Conservation (phyloP, 345 rosid species). For the Aethionema arabicum region DNA sequence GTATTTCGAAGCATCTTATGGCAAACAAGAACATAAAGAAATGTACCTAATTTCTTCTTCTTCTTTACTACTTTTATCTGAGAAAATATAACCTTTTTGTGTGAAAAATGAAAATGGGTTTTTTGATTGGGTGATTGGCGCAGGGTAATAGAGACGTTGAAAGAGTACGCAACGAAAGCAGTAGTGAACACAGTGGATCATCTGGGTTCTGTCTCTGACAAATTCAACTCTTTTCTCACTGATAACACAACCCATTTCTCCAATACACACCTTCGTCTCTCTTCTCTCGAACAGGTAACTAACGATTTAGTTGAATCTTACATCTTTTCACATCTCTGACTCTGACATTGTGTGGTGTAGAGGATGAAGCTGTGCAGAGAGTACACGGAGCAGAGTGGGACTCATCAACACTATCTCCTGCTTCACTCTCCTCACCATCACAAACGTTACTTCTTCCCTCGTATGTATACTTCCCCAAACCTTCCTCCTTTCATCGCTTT, state of each 20-base stretch:
- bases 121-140: neutral
- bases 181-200: slow-evolving; percentile 80
- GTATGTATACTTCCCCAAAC: slow-evolving; percentile 37
- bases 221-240: slow-evolving; percentile 51
- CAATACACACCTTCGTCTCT: slow-evolving; percentile 49
- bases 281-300: slow-evolving; percentile 62
- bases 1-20: slow-evolving; percentile 67
- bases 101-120: too few species aligned
- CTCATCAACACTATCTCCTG: slow-evolving; percentile 50
- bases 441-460: slow-evolving; percentile 68
- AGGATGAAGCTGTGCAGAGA: slow-evolving; percentile 56
- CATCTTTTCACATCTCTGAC: neutral
- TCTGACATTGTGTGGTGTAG: slow-evolving; percentile 37
- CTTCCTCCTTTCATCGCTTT: neutral
- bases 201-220: slow-evolving; percentile 78
- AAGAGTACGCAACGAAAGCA: slow-evolving; percentile 73
- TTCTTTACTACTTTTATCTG: slow-evolving; percentile 6
- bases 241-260: slow-evolving; percentile 53
- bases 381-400: slow-evolving; percentile 46
- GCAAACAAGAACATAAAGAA: slow-evolving; percentile 58
- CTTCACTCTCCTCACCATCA: slow-evolving; percentile 52
- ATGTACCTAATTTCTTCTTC: slow-evolving; percentile 40
- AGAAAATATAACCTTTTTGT: neutral
- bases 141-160: slow-evolving; percentile 66
- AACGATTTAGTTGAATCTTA: slow-evolving; percentile 4